Base-by-base conservation (phyloP, 1,139 yeast genomes). In the Insectozyma bohioensis region DNA sequence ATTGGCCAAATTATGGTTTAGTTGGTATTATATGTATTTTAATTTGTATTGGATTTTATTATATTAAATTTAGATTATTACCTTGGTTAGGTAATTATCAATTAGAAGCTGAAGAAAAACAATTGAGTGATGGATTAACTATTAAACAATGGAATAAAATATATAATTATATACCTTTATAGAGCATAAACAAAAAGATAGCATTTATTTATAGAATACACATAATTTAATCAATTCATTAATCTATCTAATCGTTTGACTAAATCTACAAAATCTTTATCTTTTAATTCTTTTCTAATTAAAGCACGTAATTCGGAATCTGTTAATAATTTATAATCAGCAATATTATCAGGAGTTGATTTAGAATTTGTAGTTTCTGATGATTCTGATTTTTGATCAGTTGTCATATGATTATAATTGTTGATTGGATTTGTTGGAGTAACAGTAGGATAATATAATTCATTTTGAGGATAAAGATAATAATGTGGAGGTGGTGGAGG, bases 1-100 rank as follows among this genome's bases (percentile, higher is more conserved):
- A 48, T 15, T 61, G 81, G 62, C 80, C 80, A n/a, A 66, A 79
- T 1, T 78, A 76, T 46, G 72, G 78, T 9, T 26, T 66, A 1
- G 51, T 68, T 6, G 68, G 73, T 0, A 25, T 67, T 9, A n/a
- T 61, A 0, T 47, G 70, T 8, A 52, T 69, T 31, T 26, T 52
- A 0, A 26, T 46, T 6, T 72, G 75, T 42, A 50, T 67, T 13
- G 9, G 54, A 0, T 77, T 67, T 45, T 79, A 85, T 85, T 51
- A 57, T 4, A 24, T 68, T 12, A 67, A 59, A 50, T 79, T 78
- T 42, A 53, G 51, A 15, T 26, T 70, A 1, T 43, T 68, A 8
- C 85, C 85, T 1, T 50, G 54, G 47, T 8, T 63, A 1, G 63
- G 67, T 11, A 54, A 60, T 0, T 79, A 79, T 43, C 52, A 56